Percentiles rank a stretch among this genome's conserved stretches.
Conservation (phyloP, 225 moss, liverwort and hornwort genomes). For the Ulota crispa region DNA sequence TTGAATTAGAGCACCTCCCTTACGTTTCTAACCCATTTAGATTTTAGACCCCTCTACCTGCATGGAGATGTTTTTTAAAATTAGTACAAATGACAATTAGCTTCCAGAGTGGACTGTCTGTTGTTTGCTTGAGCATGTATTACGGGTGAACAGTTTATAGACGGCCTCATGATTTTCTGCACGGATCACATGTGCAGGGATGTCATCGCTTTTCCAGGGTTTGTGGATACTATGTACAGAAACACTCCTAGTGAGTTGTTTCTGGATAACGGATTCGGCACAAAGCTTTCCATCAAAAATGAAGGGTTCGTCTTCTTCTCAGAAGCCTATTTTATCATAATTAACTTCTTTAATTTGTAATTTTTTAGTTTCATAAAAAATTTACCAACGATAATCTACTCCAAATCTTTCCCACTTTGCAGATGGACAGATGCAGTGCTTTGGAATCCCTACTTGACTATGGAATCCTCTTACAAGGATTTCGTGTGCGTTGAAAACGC, state of each 20-base stretch:
- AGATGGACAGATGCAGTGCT: constrained; percentile 96
- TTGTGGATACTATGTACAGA: constrained; percentile 89
- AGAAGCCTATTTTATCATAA: not conserved
- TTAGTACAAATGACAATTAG: not conserved
- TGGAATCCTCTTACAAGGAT: constrained; percentile 84
- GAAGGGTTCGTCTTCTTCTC: constrained; percentile 57
- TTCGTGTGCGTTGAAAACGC: constrained; percentile 99
- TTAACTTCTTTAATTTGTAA: no score
- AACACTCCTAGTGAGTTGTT: constrained; percentile 70
- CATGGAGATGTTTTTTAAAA: not conserved
- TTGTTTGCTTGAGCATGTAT: not conserved
- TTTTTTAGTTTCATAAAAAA: no score
- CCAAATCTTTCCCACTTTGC: constrained; percentile 18
- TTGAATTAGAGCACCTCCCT: no score
- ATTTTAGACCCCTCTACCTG: no score
- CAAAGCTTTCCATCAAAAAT: constrained; percentile 70
- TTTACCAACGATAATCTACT: not conserved
- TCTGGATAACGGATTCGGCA: constrained; percentile 77
- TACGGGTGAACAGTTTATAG: not conserved
- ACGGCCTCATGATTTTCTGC: constrained; percentile 9
- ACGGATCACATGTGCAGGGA: constrained; percentile 59
- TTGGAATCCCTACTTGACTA: constrained; percentile 92
- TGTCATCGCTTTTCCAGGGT: constrained; percentile 69
- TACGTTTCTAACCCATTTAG: no score
- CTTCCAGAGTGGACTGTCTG: not conserved